Evolutionary conservation across 192 early-diverging fungal species (phyloP).

Genomic region (Rhizophagus clarus): DNA sequence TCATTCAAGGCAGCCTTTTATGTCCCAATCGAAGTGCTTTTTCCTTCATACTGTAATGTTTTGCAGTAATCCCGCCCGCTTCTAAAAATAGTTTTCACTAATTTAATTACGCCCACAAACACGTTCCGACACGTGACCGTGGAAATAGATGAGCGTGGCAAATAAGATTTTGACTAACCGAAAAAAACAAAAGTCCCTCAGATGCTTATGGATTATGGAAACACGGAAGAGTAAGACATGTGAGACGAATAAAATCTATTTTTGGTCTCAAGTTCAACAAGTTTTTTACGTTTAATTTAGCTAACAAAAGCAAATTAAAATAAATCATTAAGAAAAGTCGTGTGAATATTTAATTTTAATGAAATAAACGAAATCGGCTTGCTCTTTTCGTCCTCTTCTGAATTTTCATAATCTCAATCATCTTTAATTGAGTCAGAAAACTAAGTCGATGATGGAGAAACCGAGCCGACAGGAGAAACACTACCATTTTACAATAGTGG

Average conservation of each 20-base stretch:
- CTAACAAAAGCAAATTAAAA: conserved; percentile 24
- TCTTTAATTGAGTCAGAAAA: conserved; percentile 39
- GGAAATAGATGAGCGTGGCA: too few relatives aligned
- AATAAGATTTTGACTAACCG: too few relatives aligned
- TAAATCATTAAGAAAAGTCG: neutral
- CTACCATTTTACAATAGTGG: too few relatives aligned
- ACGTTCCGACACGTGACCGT: too few relatives aligned
- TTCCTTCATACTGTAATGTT: conserved; percentile 92
- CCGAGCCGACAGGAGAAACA: conserved; percentile 17
- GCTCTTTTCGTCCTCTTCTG: conserved; percentile 63
- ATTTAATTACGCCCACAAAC: too few relatives aligned
- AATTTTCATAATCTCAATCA: conserved; percentile 60
- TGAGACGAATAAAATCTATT: too few relatives aligned
- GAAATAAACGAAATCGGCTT: conserved; percentile 13
- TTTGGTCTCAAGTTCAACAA: conserved; percentile 75
- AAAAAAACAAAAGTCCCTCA: too few relatives aligned
- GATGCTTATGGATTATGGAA: too few relatives aligned
- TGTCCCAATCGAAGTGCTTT: conserved; percentile 58
- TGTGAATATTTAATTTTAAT: neutral
- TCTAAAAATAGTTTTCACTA: too few relatives aligned
- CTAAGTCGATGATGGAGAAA: conserved; percentile 26
- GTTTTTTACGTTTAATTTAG: conserved; percentile 66
- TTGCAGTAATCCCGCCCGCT: too few relatives aligned
- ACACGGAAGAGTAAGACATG: too few relatives aligned
- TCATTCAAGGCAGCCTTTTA: conserved; percentile 19